A percentile compares a stretch with the other conserved stretches of the same genome.
Evolutionary conservation across 352 stramenopile species (phyloP).

Genomic region (Poterioochromonas sp.): DNA sequence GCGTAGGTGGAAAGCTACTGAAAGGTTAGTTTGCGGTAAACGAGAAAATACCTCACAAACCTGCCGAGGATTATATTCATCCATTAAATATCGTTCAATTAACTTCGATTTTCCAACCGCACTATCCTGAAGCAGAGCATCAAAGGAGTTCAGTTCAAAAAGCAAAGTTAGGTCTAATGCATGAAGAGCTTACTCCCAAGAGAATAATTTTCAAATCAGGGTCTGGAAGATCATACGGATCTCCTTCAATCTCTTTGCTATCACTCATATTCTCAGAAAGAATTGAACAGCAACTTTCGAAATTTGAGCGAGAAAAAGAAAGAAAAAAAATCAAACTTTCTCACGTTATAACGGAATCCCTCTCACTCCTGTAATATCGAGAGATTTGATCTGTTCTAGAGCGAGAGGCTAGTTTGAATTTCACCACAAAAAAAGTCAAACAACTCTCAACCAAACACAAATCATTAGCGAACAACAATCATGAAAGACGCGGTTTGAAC

Average conservation of each 20-base stretch:
- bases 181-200: not conserved
- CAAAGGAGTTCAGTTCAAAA: slow-evolving; percentile 65
- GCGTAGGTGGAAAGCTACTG: slow-evolving; percentile 83
- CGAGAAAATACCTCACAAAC: slow-evolving; percentile 36
- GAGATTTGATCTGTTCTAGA: no score
- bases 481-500: no score
- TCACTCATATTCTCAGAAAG: no score
- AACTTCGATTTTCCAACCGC: slow-evolving; percentile 89
- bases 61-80: slow-evolving; percentile 83
- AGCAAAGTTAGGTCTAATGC: not conserved
- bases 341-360: not conserved
- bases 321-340: not conserved
- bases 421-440: no score
- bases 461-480: no score
- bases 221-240: not conserved
- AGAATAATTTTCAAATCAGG: slow-evolving; percentile 31
- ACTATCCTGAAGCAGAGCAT: slow-evolving; percentile 82
- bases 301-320: not conserved
- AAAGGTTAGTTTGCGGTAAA: slow-evolving; percentile 16
- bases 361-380: not conserved
- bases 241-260: not conserved
- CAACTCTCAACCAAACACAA: no score
- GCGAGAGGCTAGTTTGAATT: no score
- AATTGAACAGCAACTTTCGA: not conserved
- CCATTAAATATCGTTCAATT: slow-evolving; percentile 86